These are phyloP conservation scores for Iris macrosiphon DNA, from an alignment of 106 monocot species.

Conservation along the genomic window DNA sequence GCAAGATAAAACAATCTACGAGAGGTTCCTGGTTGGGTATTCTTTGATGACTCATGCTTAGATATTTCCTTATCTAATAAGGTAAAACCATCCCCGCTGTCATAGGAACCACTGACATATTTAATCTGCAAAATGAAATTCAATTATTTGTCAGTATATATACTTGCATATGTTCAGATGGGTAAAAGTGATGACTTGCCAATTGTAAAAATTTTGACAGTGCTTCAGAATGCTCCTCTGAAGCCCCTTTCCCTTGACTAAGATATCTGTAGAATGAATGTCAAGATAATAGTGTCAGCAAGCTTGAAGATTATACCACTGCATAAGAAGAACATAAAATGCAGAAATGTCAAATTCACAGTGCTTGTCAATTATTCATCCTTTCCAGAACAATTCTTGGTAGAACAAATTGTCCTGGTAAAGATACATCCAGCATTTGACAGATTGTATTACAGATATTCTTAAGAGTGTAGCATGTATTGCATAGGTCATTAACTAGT, in stretches of 20 bases:
- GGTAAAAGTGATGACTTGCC: constrained; percentile 31
- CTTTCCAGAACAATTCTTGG: no score
- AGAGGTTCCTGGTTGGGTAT: constrained; percentile 56
- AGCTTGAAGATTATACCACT: no score
- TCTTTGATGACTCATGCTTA: constrained; percentile 61
- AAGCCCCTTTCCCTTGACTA: constrained; percentile 32
- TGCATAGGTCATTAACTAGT: no score
- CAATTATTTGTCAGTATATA: constrained; percentile 4
- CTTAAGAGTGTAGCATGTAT: no score
- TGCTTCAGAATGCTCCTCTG: constrained; percentile 29
- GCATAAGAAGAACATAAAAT: no score
- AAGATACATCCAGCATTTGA: no score
- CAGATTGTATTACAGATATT: no score
- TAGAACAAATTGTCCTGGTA: no score
- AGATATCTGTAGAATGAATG: constrained; percentile 51
- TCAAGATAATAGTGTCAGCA: no score
- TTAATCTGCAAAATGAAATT: constrained; percentile 59
- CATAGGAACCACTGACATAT: constrained; percentile 95
- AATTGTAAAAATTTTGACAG: constrained; percentile 72
- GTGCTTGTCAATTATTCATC: no score
- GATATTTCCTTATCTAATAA: constrained; percentile 78
- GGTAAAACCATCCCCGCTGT: constrained; percentile 75
- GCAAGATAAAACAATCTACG: constrained; percentile 96
- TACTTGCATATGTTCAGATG: not conserved
- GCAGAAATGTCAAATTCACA: no score